Evolutionary conservation across 257 asterid genomes (phyloP), one percentile per base, ranked within the genome.

Genomic region (Solanum infundibuliforme): DNA sequence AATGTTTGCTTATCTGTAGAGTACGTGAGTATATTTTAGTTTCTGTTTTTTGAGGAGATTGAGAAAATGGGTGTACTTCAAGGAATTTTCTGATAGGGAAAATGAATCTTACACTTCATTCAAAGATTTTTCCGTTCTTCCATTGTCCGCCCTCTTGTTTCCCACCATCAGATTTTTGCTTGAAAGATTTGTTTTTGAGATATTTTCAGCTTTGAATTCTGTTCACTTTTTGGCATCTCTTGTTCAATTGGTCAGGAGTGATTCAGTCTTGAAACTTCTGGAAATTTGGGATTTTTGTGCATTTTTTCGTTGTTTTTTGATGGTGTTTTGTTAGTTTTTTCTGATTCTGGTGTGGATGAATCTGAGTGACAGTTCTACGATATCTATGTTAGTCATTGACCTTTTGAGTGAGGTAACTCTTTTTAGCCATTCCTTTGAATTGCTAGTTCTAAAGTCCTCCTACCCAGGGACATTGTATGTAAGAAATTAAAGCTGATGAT

Each of bases 111-210:
- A 90, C 90, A 92, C 99, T n/a, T 87, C 91, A 82, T 94, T 92
- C 85, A 90, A 87, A 84, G 98, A 97, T 93, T 95, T 95, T 88
- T 0, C 90, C 10, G 90, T 84, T 87, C 95, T 97, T 84, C 98
- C 96, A 1, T 5, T 94, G 39, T 91, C 94, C 89, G 94, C 94
- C 21, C 29, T 96, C n/a, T 90, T 94, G 90, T 97, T 97, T 82
- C 98, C 98, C 20, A 89, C 97, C n/a, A 88, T 94, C 86, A 91
- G 98, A 35, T 97, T 92, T 86, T 91, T 96, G 90, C 98, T 97
- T 4, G 99, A 97, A 93, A 94, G 95, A 95, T 94, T 95, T 74
- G 93, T 94, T 55, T 97, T 95, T 88, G 94, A 97, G 99, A 97
- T 97, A 87, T 38, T 79, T 88, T 27, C 32, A 20, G 41, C 81